phyloP scores from a whole-genome alignment of 2,329 filamentous ascomycete species.

The Penicillium sp. region DNA sequence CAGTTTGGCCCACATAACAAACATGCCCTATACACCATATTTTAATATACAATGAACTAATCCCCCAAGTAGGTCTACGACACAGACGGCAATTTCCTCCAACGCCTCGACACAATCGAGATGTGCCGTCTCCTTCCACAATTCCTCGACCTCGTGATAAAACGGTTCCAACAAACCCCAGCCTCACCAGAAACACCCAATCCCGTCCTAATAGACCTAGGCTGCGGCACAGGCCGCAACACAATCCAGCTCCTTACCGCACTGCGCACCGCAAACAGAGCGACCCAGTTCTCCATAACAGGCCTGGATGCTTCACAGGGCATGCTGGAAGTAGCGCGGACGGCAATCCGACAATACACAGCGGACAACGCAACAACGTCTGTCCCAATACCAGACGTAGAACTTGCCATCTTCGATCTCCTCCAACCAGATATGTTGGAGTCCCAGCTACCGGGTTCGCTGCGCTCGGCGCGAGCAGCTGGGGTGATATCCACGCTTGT shows the following conservation, averaged over 20 bases:
- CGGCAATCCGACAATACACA: constrained; percentile 31
- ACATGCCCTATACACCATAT: too few relatives aligned
- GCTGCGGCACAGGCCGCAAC: constrained; percentile 65
- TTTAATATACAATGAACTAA: neutral
- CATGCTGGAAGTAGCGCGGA: constrained; percentile 57
- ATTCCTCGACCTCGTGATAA: constrained; percentile 42
- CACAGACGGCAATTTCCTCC: constrained; percentile 65
- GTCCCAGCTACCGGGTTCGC: constrained; percentile 11
- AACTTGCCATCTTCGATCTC: constrained; percentile 44
- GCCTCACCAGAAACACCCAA: constrained; percentile 19
- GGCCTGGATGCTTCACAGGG: constrained; percentile 58
- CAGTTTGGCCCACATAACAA: too few relatives aligned
- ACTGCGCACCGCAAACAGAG: neutral
- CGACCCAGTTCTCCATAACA: constrained; percentile 39
- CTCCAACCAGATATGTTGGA: constrained; percentile 20
- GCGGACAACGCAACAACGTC: neutral
- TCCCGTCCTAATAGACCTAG: constrained; percentile 58
- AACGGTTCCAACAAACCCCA: neutral
- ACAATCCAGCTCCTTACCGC: constrained; percentile 51
- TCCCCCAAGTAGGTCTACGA: constrained; percentile 53
- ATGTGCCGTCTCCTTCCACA: constrained; percentile 52
- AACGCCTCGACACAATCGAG: constrained; percentile 61
- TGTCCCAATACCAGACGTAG: constrained; percentile 8
- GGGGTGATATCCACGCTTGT: constrained; percentile 62
- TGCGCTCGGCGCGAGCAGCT: constrained; percentile 34